Conservation (phyloP, 148 eudicot genomes). For the Heliamphora exappendiculata region DNA sequence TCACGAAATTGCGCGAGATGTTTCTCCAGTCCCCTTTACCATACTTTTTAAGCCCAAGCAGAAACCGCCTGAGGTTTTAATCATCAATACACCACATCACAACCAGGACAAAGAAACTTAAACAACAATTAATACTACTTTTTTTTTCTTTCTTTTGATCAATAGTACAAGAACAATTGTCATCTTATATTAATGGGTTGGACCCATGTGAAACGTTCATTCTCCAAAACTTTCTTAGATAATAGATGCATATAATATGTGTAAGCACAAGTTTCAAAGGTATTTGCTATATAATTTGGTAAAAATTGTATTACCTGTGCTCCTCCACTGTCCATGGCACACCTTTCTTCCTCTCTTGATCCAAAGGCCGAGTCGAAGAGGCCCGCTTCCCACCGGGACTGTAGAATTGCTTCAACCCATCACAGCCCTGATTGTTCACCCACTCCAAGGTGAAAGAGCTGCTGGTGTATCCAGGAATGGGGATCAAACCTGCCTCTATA, state of each 20-base stretch:
- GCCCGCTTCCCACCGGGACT: slow-evolving; percentile 23
- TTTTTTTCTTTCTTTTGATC: not conserved
- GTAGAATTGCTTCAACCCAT: slow-evolving; percentile 30
- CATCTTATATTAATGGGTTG: not conserved
- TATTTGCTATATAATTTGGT: not conserved
- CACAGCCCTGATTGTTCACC: slow-evolving; percentile 22
- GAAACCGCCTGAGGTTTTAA: slow-evolving; percentile 38
- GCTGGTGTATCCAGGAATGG: slow-evolving; percentile 33
- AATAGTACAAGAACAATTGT: not conserved
- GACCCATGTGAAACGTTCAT: not conserved
- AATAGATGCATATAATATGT: not conserved
- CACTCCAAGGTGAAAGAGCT: slow-evolving; percentile 42
- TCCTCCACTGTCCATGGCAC: slow-evolving; percentile 61
- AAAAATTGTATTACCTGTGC: slow-evolving; percentile 24
- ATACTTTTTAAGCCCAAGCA: slow-evolving; percentile 50
- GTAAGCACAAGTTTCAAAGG: not conserved
- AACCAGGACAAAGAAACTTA: not conserved
- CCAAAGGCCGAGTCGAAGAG: slow-evolving; percentile 20
- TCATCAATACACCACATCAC: not conserved
- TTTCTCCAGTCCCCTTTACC: slow-evolving; percentile 71
- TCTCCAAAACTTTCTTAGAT: not conserved
- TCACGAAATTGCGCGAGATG: slow-evolving; percentile 56
- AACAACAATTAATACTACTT: not conserved
- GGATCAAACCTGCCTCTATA: slow-evolving; percentile 44
- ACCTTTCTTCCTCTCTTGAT: slow-evolving; percentile 53